phyloP scores from a whole-genome alignment of 805 yeast genomes.

The Ogataea paraovalis region DNA sequence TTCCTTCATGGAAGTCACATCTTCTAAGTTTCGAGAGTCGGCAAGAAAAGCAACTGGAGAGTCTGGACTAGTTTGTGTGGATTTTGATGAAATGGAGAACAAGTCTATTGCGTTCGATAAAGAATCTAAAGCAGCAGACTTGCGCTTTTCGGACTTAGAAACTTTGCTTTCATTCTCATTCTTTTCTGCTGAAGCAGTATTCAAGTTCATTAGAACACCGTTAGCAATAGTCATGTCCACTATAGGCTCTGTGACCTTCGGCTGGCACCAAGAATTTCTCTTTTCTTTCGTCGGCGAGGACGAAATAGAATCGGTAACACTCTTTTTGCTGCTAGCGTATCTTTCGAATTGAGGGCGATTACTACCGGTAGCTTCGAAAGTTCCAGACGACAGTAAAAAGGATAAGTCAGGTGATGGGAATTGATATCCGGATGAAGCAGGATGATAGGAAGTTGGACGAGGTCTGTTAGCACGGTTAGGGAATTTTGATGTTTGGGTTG shows the following conservation, averaged over 20 bases:
- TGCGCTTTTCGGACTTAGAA: slow-evolving; percentile 26
- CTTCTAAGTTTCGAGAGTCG: neutral
- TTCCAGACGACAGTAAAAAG: slow-evolving; percentile 24
- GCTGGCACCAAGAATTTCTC: slow-evolving; percentile 28
- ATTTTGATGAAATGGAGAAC: slow-evolving; percentile 22
- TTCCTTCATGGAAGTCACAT: neutral
- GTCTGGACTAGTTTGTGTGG: slow-evolving; percentile 14
- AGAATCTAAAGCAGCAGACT: slow-evolving; percentile 31
- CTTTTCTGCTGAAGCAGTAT: slow-evolving; percentile 3
- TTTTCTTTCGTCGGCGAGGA: slow-evolving; percentile 29
- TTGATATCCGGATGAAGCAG: slow-evolving; percentile 40
- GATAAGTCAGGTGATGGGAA: slow-evolving; percentile 28
- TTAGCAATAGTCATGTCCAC: slow-evolving; percentile 30
- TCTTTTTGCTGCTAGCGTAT: slow-evolving; percentile 12
- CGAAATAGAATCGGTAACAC: slow-evolving; percentile 12
- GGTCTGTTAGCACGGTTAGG: slow-evolving; percentile 50
- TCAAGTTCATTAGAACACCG: slow-evolving; percentile 27
- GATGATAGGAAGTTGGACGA: slow-evolving; percentile 83
- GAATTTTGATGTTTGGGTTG: slow-evolving; percentile 37
- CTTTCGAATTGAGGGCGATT: slow-evolving; percentile 18
- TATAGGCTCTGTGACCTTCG: slow-evolving; percentile 29
- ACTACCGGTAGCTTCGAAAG: slow-evolving; percentile 21
- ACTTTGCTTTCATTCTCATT: slow-evolving; percentile 5
- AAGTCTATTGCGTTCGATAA: slow-evolving; percentile 31
- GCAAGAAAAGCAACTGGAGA: slow-evolving; percentile 12